Base-by-base conservation (phyloP, 768 basidiomycete species). In the Lanmaoa rubissima region DNA sequence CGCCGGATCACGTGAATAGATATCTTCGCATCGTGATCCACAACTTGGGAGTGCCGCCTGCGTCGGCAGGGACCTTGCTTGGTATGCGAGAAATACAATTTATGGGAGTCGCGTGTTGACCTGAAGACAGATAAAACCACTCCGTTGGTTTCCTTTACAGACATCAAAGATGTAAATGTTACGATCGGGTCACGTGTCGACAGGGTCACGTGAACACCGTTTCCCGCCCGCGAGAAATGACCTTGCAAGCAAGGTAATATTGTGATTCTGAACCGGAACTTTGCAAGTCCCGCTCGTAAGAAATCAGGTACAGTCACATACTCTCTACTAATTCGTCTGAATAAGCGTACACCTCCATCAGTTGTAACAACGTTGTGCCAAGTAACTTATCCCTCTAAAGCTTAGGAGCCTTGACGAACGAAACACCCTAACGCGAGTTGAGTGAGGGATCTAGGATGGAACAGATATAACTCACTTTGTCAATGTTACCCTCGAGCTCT, bases 401-500 rank as follows among this genome's bases (percentile, higher is more conserved):
- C 55, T 72, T 72, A 1, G 70, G 61, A 14, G 50, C 51, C 51
- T 60, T 48, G 11, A 73, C 38, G 36, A 73, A 72, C 10, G 61
- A 50, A 17, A 67, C 43, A 2, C 70, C 70, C 70, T 72, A 17
- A 17, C 2, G n/a, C 31, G 6, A 38, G 24, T 45, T 62, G 7
- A 53, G 52, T 24, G 10, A 34, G 31, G n/a, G 32, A 38, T 5
- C 16, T 17, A 12, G 16, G 47, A 26, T 3, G 4, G 7, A 39
- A 28, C n/a, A n/a, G 16, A 43, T 34, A 26, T 8, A 45, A 75
- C 79, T 43, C 57, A 87, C 88, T 63, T 82, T 90, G 49, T 82
- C 74, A 65, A 96, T 94, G 76, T 86, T 94, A 51, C 67, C 77
- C 48, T 69, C 65, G 35, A 96, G 80, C 71, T 98, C 95, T 13